A percentile compares a stretch with the other conserved stretches of the same genome.
Conservation (phyloP, 495 filamentous ascomycete species). For the Penicillium cosmopolitanum region DNA sequence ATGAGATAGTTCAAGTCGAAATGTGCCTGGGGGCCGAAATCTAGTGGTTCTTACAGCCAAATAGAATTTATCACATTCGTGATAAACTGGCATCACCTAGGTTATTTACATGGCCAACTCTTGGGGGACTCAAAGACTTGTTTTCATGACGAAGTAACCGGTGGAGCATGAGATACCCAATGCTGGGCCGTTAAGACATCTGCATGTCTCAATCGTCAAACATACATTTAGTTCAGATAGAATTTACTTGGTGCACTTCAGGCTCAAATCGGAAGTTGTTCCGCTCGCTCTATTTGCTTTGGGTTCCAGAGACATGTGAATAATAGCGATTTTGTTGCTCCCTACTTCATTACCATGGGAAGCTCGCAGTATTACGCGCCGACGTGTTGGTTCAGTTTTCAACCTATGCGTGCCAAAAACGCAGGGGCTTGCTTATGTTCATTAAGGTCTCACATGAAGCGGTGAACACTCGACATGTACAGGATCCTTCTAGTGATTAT, state of each 20-base stretch:
- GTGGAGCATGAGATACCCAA: not conserved
- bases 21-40: too few species aligned
- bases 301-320: not conserved
- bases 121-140: not conserved
- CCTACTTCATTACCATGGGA: not conserved
- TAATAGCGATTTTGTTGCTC: not conserved
- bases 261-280: not conserved
- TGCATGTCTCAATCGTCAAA: conserved; percentile 5
- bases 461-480: not conserved
- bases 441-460: not conserved
- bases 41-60: not conserved
- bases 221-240: not conserved
- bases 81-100: not conserved
- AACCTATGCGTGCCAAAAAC: not conserved
- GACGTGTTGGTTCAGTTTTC: not conserved
- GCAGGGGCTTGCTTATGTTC: not conserved
- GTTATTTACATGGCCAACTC: not conserved
- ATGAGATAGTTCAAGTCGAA: too few species aligned
- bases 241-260: not conserved
- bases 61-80: not conserved
- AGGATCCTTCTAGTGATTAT: too few species aligned
- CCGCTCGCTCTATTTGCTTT: not conserved
- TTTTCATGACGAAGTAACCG: not conserved
- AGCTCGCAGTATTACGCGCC: not conserved
- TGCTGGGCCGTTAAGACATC: not conserved